These are phyloP conservation scores for Yamadazyma laniorum DNA, from an alignment of 805 yeast genomes.

Conservation along the genomic window DNA sequence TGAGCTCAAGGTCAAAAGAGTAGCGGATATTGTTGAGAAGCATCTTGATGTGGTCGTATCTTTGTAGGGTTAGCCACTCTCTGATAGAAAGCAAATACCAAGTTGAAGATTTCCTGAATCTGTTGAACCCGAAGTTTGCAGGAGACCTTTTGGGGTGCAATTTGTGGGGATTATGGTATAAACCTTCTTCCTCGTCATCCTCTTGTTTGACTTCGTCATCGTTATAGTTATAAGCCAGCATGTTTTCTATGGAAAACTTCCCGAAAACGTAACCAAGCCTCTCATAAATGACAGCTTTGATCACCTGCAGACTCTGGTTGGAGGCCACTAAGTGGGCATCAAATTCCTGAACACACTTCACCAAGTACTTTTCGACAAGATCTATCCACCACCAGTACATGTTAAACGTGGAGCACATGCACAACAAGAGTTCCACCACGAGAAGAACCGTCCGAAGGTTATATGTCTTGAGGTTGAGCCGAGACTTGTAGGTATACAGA, in stretches of 20 bases:
- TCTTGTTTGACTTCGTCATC: background rate
- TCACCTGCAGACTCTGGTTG: conserved; percentile 44
- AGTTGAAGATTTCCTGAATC: conserved; percentile 70
- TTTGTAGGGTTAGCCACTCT: conserved; percentile 51
- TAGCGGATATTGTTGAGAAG: conserved; percentile 27
- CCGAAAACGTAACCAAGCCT: conserved; percentile 47
- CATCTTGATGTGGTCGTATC: conserved; percentile 23
- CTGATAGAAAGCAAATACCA: conserved; percentile 75
- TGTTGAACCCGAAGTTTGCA: conserved; percentile 50
- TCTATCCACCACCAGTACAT: conserved; percentile 47
- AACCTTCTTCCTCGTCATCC: conserved; percentile 26
- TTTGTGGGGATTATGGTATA: conserved; percentile 34
- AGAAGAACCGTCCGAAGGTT: conserved; percentile 67
- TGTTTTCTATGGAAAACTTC: conserved; percentile 27
- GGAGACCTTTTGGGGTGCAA: conserved; percentile 34
- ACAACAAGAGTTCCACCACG: conserved; percentile 66
- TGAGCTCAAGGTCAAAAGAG: conserved; percentile 19
- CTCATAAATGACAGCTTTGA: conserved; percentile 46
- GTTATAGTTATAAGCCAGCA: background rate
- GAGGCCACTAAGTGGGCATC: conserved; percentile 37
- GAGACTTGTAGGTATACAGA: conserved; percentile 69
- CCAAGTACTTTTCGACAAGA: conserved; percentile 40
- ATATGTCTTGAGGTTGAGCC: conserved; percentile 67
- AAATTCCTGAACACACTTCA: conserved; percentile 48
- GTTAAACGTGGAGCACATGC: conserved; percentile 41